Conservation (phyloP, 2,329 filamentous ascomycete species). For the Daldinia sp. region DNA sequence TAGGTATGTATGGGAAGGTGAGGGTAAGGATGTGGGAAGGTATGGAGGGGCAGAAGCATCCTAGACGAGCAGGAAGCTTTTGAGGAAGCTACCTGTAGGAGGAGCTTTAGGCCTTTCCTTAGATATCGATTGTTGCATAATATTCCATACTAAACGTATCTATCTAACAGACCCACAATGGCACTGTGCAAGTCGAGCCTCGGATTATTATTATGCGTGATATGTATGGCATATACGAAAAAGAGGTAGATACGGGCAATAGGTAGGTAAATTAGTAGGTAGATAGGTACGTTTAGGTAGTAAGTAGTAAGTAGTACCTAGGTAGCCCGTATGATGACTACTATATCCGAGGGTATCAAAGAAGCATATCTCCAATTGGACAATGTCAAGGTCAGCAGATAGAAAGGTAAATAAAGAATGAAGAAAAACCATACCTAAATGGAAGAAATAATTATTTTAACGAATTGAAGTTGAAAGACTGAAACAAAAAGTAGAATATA, state of each 20-base stretch:
- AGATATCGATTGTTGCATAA: slow-evolving; percentile 29
- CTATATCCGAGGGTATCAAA: slow-evolving; percentile 1
- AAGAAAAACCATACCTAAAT: slow-evolving; percentile 9
- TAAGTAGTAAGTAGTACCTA: neutral
- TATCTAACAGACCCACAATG: neutral
- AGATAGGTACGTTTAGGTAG: neutral
- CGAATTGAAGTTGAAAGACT: slow-evolving; percentile 21
- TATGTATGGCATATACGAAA: neutral
- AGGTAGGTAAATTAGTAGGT: neutral
- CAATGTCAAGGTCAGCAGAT: slow-evolving; percentile 6
- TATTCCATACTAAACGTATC: neutral
- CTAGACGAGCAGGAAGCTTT: slow-evolving; percentile 17
- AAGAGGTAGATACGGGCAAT: too few species aligned
- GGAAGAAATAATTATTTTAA: slow-evolving; percentile 12
- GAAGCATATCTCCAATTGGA: slow-evolving; percentile 9
- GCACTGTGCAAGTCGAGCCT: neutral
- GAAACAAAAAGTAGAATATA: slow-evolving; percentile 21
- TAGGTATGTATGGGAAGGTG: too few species aligned
- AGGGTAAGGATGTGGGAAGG: too few species aligned
- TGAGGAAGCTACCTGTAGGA: slow-evolving; percentile 14
- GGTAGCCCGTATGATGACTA: neutral
- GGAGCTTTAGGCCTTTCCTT: slow-evolving; percentile 33
- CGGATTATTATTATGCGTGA: neutral
- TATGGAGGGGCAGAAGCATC: slow-evolving; percentile 31
- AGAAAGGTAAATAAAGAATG: neutral